These are phyloP conservation scores for Cladorrhinum sp. DNA, from an alignment of 2,329 filamentous ascomycete species.

Conservation along the genomic window DNA sequence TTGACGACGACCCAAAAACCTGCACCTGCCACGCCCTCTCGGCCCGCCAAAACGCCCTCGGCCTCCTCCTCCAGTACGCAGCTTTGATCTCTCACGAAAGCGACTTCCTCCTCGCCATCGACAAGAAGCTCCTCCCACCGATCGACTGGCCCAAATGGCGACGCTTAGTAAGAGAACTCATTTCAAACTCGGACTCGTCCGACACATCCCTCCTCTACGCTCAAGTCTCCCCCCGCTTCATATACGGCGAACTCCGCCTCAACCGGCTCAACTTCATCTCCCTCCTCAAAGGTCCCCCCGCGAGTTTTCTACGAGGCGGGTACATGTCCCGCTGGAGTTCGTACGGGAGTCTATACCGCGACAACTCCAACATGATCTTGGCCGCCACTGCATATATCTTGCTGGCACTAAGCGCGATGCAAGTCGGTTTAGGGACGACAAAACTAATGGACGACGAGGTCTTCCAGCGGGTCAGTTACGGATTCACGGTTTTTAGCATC, in stretches of 20 bases:
- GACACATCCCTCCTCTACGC: not conserved
- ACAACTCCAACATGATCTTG: not conserved
- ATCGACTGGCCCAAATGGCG: too few relatives aligned
- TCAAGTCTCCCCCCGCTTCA: not conserved
- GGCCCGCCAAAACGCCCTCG: not conserved
- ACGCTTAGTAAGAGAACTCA: too few relatives aligned
- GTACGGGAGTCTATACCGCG: not conserved
- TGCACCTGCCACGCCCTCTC: not conserved
- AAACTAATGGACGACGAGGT: too few relatives aligned
- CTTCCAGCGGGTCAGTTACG: too few relatives aligned
- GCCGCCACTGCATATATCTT: not conserved
- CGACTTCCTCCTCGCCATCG: too few relatives aligned
- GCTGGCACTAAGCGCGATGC: not conserved
- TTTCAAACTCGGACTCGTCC: not conserved
- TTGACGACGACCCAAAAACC: too few relatives aligned
- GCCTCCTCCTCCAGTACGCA: not conserved
- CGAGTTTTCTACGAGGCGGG: too few relatives aligned
- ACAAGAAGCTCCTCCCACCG: too few relatives aligned
- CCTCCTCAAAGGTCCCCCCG: not conserved
- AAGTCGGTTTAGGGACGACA: too few relatives aligned
- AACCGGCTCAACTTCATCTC: conserved; percentile 5
- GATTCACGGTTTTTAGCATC: too few relatives aligned
- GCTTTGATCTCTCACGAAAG: not conserved
- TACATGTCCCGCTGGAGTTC: not conserved
- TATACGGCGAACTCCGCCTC: conserved; percentile 1